Evolutionary conservation across 768 basidiomycete species (phyloP), one percentile per base, ranked within the genome.

Genomic region (Phylloporus rhodoxanthus): DNA sequence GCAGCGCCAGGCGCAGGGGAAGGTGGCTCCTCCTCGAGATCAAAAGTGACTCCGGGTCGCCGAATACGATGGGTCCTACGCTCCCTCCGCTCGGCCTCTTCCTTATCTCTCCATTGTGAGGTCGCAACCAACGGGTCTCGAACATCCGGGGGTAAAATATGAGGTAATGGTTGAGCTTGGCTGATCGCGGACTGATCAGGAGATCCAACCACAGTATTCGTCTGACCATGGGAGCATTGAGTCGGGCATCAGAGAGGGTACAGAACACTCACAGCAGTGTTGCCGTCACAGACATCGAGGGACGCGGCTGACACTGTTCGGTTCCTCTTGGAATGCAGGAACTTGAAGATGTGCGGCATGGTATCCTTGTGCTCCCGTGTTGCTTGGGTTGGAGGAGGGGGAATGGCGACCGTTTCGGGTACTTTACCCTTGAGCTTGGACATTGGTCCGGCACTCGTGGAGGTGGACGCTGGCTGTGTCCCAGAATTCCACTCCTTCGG

Each of bases 261-360:
- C 3, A n/a, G 21, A 8, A 33, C 30, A 60, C 85, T 67, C 65
- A 90, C 88, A 43, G 84, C 83, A 47, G 86, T 87, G 26, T 67
- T 69, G 32, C 88, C 88, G 59, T 89, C 81, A 56, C 81, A 77
- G 21, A 86, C 88, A 62, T 91, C 88, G 28, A 86, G 71, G 36
- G 88, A 91, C 29, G 81, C 82, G 32, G 79, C 75, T 14, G 88
- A 90, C 36, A 90, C 71, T 7, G 84, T 82, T 28, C 82, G 79
- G 62, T 82, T 74, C 58, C 79, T 74, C 60, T 77, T 82, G 33
- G 72, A 72, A 39, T 65, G 52, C 63, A 87, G 55, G 57, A 86
- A 75, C 38, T 80, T 78, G 66, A 82, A 81, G 19, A 80, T 72
- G 46, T 74, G 77, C 28, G 75, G 66, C 17, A 68, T 69, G 9